Evolutionary conservation across 2,329 filamentous ascomycete species (phyloP).

Genomic region (Samsoniella hepiali): DNA sequence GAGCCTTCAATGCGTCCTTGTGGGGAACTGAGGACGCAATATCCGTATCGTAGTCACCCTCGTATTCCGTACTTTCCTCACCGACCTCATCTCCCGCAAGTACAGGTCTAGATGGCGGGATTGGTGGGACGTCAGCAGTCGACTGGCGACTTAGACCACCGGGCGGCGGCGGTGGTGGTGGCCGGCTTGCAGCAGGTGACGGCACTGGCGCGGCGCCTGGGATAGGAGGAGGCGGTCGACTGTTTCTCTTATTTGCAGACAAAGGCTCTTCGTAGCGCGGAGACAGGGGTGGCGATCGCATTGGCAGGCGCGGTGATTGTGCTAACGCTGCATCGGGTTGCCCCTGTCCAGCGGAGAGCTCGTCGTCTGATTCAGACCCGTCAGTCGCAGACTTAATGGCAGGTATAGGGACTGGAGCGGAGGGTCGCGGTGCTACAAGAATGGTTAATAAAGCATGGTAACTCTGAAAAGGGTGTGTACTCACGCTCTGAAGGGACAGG

Average conservation of each 20-base stretch:
- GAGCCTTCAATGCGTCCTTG: constrained; percentile 86
- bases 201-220: constrained; percentile 50
- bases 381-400: constrained; percentile 63
- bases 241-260: constrained; percentile 50
- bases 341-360: constrained; percentile 59
- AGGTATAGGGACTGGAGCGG: constrained; percentile 51
- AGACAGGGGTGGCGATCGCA: constrained; percentile 33
- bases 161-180: constrained; percentile 65
- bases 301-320: constrained; percentile 19
- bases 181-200: constrained; percentile 52
- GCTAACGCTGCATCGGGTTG: constrained; percentile 39
- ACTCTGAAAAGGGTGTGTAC: constrained; percentile 30
- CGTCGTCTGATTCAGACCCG: constrained; percentile 86
- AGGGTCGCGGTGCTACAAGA: constrained; percentile 56
- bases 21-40: constrained; percentile 92
- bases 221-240: constrained; percentile 58
- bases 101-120: constrained; percentile 41
- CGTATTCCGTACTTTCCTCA: constrained; percentile 87
- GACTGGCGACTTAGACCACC: constrained; percentile 54
- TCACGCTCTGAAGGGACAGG: constrained; percentile 60
- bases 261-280: constrained; percentile 38
- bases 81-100: constrained; percentile 61
- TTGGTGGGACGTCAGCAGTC: constrained; percentile 51
- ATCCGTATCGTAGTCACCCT: constrained; percentile 97
- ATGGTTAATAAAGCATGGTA: constrained; percentile 26